These are phyloP conservation scores for Sporobolomyces pararoseus DNA, from an alignment of 768 basidiomycete species.

Conservation along the genomic window DNA sequence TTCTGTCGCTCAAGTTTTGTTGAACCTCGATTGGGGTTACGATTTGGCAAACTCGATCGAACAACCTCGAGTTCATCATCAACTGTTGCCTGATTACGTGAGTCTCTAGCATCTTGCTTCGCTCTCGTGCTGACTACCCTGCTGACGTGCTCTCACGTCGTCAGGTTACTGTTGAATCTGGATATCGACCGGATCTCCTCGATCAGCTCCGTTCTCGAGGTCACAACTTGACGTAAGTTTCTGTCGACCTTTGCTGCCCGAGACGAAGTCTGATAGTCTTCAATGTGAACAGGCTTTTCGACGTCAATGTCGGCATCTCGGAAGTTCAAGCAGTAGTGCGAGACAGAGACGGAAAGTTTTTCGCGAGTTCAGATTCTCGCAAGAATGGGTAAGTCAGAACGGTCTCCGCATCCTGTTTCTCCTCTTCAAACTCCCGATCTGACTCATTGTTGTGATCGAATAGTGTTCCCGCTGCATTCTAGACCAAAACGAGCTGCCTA, in stretches of 20 bases:
- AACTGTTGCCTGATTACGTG: slow-evolving; percentile 64
- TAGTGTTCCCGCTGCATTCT: slow-evolving; percentile 30
- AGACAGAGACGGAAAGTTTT: slow-evolving; percentile 22
- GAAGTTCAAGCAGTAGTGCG: slow-evolving; percentile 61
- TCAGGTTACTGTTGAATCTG: slow-evolving; percentile 60
- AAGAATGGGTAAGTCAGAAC: slow-evolving; percentile 41
- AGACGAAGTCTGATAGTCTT: too few relatives aligned
- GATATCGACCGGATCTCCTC: slow-evolving; percentile 60
- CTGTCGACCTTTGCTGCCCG: background rate
- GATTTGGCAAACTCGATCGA: slow-evolving; percentile 80
- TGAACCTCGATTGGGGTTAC: slow-evolving; percentile 71
- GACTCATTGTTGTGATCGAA: background rate
- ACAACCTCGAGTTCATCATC: slow-evolving; percentile 75
- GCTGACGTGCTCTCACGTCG: background rate
- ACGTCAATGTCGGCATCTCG: slow-evolving; percentile 69
- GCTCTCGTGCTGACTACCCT: background rate
- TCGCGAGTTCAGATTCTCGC: slow-evolving; percentile 36
- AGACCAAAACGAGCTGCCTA: background rate
- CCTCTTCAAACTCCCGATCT: too few relatives aligned
- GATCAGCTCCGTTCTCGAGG: slow-evolving; percentile 60
- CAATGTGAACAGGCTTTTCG: slow-evolving; percentile 54
- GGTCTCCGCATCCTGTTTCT: background rate
- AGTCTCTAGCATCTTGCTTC: slow-evolving; percentile 24
- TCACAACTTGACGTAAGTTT: slow-evolving; percentile 63
- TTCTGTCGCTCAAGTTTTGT: slow-evolving; percentile 69